Evolutionary conservation across 225 moss, liverwort and hornwort genomes (phyloP).

Genomic region (Climacium dendroides): DNA sequence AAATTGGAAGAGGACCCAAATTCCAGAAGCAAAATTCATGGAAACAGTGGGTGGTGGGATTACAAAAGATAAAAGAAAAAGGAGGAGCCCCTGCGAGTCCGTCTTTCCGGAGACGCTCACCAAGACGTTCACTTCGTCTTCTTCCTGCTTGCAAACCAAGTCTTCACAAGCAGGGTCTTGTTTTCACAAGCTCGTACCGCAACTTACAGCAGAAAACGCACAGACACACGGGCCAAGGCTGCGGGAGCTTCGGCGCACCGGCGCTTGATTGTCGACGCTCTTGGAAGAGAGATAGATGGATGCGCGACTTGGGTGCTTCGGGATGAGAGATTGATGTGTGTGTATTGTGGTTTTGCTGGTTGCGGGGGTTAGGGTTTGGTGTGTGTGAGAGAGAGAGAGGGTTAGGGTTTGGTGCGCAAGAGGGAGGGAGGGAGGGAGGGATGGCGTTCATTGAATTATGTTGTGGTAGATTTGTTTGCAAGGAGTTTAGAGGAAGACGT

Average conservation of each 20-base stretch:
- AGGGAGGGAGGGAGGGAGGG: not conserved
- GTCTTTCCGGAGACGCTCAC: not conserved
- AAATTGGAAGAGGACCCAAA: not conserved
- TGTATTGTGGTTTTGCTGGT: not conserved
- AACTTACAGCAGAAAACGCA: not conserved
- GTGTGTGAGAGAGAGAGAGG: not conserved
- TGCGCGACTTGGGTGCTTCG: not conserved
- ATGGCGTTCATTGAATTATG: not conserved
- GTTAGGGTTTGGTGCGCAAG: not conserved
- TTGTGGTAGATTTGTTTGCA: not conserved
- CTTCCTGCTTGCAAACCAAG: not conserved
- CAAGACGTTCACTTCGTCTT: not conserved
- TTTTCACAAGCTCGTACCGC: not conserved
- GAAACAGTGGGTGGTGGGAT: not conserved
- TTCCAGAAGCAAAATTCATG: not conserved
- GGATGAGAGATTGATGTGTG: not conserved
- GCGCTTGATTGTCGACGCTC: not conserved
- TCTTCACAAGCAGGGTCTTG: not conserved
- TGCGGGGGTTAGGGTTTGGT: slow-evolving; percentile 11
- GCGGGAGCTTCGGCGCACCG: not conserved
- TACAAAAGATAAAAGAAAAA: slow-evolving; percentile 8
- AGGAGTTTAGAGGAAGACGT: not conserved
- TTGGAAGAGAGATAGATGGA: not conserved
- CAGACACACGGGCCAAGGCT: not conserved
- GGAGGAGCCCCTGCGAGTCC: not conserved